Evolutionary conservation across 805 yeast genomes (phyloP).

Genomic region (Priceomyces medius): DNA sequence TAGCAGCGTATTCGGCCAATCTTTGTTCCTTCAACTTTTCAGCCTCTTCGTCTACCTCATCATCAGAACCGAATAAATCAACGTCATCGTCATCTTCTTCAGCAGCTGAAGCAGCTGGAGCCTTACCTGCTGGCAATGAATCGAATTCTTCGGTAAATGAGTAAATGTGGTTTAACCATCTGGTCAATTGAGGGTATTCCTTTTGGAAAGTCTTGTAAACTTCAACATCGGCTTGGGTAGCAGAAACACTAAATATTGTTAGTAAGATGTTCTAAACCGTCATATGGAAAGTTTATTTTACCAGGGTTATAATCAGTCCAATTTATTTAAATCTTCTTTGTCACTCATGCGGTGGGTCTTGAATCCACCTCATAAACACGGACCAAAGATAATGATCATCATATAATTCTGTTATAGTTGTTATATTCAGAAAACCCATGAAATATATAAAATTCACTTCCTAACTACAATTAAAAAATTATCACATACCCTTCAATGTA

Average conservation of each 20-base stretch:
- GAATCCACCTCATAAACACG: slow-evolving; percentile 96
- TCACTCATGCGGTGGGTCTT: slow-evolving; percentile 96
- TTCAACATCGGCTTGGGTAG: slow-evolving; percentile 94
- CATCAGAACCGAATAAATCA: slow-evolving; percentile 91
- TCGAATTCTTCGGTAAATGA: slow-evolving; percentile 84
- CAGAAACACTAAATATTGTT: slow-evolving; percentile 62
- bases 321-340: slow-evolving; percentile 44
- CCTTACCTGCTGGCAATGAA: slow-evolving; percentile 75
- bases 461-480: background rate
- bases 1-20: slow-evolving; percentile 96
- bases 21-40: slow-evolving; percentile 97
- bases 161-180: slow-evolving; percentile 99
- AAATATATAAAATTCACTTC: slow-evolving; percentile 7
- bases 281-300: background rate
- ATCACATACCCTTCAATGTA: slow-evolving; percentile 91
- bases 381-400: slow-evolving; percentile 83
- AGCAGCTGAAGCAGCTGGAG: slow-evolving; percentile 60
- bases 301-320: slow-evolving; percentile 17
- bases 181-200: slow-evolving; percentile 89
- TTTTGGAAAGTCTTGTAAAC: slow-evolving; percentile 92
- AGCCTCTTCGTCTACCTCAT: slow-evolving; percentile 94
- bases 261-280: slow-evolving; percentile 12
- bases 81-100: slow-evolving; percentile 89
- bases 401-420: slow-evolving; percentile 22
- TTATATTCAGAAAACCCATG: background rate